Conservation (phyloP, 23 red algal genomes). For the Pyropia yezoensis region DNA sequence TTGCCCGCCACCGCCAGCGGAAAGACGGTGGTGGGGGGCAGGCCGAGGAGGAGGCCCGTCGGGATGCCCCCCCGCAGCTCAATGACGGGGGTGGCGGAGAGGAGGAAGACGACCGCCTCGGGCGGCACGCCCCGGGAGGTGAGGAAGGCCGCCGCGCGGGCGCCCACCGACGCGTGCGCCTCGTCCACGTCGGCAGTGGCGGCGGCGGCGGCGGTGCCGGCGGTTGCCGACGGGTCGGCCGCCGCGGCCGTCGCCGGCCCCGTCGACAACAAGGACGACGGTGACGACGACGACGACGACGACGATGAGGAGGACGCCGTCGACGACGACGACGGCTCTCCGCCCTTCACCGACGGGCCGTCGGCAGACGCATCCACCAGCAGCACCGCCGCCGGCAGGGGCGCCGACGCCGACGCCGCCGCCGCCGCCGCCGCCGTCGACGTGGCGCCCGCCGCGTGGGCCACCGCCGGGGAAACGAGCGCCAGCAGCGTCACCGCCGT, state of each 20-base stretch:
- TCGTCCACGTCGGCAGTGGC: neutral
- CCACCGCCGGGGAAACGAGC: too few species aligned
- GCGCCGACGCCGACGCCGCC: neutral
- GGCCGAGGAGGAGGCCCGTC: slow-evolving; percentile 63
- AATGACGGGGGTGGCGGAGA: slow-evolving; percentile 81
- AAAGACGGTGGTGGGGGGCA: slow-evolving; percentile 41
- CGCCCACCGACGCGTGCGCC: slow-evolving; percentile 1
- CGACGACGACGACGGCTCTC: too few species aligned
- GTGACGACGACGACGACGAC: neutral
- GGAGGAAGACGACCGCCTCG: slow-evolving; percentile 5
- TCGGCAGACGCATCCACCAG: neutral
- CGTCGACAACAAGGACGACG: neutral
- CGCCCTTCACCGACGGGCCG: neutral
- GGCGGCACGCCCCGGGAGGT: slow-evolving; percentile 10
- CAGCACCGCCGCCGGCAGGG: neutral
- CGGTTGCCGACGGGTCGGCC: neutral
- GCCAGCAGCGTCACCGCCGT: too few species aligned
- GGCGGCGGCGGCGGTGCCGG: too few species aligned
- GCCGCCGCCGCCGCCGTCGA: neutral
- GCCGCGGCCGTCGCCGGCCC: neutral
- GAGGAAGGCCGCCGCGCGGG: neutral
- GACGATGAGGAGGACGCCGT: neutral
- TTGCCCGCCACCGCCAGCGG: slow-evolving; percentile 73
- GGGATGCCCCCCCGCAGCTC: slow-evolving; percentile 91
- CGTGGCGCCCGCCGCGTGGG: too few species aligned